phyloP scores from a whole-genome alignment of 2,329 filamentous ascomycete genomes.

The Whalleya microplaca region DNA sequence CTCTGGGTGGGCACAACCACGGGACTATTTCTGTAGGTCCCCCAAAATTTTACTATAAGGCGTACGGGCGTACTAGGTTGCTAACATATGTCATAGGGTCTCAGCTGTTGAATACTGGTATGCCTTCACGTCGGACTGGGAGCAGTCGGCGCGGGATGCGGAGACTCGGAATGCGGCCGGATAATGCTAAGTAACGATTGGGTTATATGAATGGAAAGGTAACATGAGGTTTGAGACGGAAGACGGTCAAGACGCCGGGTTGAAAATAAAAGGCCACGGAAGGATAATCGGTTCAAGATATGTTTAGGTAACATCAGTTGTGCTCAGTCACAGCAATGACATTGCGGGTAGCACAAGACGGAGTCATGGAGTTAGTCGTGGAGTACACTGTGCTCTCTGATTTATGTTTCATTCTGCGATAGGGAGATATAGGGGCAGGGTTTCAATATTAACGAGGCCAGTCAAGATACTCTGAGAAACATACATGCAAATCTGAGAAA shows the following conservation, averaged over 20 bases:
- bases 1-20: conserved; percentile 81
- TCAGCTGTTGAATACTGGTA: conserved; percentile 58
- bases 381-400: too few species aligned
- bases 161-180: conserved; percentile 53
- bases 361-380: neutral
- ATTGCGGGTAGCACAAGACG: neutral
- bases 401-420: too few species aligned
- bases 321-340: neutral
- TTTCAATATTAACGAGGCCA: too few species aligned
- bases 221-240: too few species aligned
- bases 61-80: neutral
- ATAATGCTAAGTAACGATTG: conserved; percentile 31
- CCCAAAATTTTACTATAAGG: neutral
- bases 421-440: too few species aligned
- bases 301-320: neutral
- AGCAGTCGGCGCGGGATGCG: conserved; percentile 56
- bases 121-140: conserved; percentile 56
- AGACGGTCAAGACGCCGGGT: neutral
- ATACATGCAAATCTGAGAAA: too few species aligned
- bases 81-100: conserved; percentile 43
- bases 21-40: conserved; percentile 64
- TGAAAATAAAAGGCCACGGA: neutral
- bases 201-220: neutral
- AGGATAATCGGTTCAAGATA: neutral
- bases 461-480: too few species aligned